Percentiles rank a stretch among this genome's conserved stretches.
phyloP scores from a whole-genome alignment of 768 basidiomycete species.

The Lentinula detonsa region DNA sequence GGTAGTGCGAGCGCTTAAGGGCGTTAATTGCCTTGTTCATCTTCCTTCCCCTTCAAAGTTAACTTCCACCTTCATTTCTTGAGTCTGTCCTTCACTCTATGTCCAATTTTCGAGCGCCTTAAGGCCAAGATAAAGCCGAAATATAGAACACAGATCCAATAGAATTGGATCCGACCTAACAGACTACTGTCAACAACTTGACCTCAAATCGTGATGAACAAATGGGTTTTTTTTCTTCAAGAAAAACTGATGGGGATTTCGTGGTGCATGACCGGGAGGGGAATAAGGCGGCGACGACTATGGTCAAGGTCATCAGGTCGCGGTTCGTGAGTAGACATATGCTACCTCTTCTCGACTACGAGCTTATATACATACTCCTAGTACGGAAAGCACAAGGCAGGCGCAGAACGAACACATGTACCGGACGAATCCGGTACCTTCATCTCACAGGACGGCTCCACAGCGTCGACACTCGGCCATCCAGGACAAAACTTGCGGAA shows the following conservation, averaged over 20 bases:
- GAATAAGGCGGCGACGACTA: slow-evolving; percentile 32
- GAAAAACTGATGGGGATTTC: slow-evolving; percentile 38
- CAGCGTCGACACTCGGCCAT: slow-evolving; percentile 25
- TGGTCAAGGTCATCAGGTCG: slow-evolving; percentile 54
- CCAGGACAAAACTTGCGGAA: slow-evolving; percentile 15
- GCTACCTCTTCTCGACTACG: background rate
- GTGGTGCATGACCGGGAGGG: slow-evolving; percentile 15
- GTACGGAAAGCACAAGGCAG: slow-evolving; percentile 50
- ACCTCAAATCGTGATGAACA: slow-evolving; percentile 7
- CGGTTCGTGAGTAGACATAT: slow-evolving; percentile 41
- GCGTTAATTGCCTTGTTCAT: background rate
- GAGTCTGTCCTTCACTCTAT: background rate
- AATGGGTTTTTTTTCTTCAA: slow-evolving; percentile 51
- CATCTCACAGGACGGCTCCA: slow-evolving; percentile 23
- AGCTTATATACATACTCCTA: slow-evolving; percentile 7
- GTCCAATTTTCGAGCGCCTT: background rate
- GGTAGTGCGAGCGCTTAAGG: no score
- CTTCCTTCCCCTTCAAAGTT: background rate
- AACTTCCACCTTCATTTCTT: background rate
- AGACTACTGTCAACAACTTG: background rate
- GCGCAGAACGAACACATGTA: slow-evolving; percentile 34
- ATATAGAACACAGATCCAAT: background rate
- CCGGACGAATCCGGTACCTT: slow-evolving; percentile 17
- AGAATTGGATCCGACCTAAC: background rate
- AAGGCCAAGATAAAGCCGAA: background rate